Base-by-base conservation (phyloP, 1,284 basidiomycete species). In the Paramarasmius palmivorus region DNA sequence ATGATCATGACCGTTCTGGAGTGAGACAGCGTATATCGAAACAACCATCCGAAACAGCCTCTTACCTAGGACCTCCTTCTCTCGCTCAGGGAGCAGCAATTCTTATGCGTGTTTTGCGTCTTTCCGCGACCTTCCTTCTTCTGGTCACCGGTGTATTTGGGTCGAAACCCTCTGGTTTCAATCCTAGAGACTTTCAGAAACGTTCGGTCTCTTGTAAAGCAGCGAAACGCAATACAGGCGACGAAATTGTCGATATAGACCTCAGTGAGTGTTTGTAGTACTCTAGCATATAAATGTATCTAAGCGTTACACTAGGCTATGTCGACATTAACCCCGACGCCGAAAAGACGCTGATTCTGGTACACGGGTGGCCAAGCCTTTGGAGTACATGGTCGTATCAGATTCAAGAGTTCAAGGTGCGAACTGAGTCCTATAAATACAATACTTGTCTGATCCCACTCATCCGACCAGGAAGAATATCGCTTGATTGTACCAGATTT, bases 361-460 rank as follows among this genome's bases (percentile, higher is more conserved):
- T 88, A 0, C 88, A 90, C 60, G 88, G 87, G 2, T 90, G 87
- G 87, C 88, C 87, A 1, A 77, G 82, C 59, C 65, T 88, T 6
- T 90, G 87, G 88, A 83, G 80, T 50, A 80, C 78, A 20, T 90
- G 87, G 88, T 75, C 80, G 22, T 77, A 76, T 40, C 87, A 90
- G 61, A 87, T 90, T 12, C 67, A 79, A 50, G 78, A 81, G 56
- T 83, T 89, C 64, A 66, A 82, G 69, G 86, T 79, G 58, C 20
- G 59, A 49, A 1, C 12, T 35, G 25, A 9, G 17, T n/a, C 23
- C 9, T 25, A 3, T 25, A 32, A 6, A 32, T 32, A 32, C 12
- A 12, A 32, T 32, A 6, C n/a, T n/a, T 23, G 2, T 25, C 4
- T 25, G 15, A 15, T 3, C 41, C 9, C n/a, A 12, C 6, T 22